phyloP scores from a whole-genome alignment of 306 rosid genomes.

The Luffa acutangula region DNA sequence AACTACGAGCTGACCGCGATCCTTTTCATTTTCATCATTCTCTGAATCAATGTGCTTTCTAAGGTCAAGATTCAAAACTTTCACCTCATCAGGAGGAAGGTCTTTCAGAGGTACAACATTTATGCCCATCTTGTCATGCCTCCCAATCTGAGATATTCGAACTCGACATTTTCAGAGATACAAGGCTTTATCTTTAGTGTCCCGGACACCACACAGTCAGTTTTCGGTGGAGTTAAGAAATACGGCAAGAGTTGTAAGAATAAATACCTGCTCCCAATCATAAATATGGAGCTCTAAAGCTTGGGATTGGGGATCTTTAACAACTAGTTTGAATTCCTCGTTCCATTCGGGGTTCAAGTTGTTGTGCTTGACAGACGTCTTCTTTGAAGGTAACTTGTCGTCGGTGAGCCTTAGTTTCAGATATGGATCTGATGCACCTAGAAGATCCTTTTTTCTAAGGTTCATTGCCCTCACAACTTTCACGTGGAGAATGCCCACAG shows the following conservation, averaged over 20 bases:
- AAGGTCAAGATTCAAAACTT: constrained; percentile 59
- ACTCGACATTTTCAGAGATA: neutral
- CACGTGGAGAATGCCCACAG: constrained; percentile 87
- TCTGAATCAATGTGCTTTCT: constrained; percentile 40
- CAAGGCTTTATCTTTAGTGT: neutral
- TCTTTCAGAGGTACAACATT: constrained; percentile 61
- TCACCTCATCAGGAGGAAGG: constrained; percentile 50
- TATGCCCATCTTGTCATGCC: constrained; percentile 72
- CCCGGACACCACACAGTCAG: no score
- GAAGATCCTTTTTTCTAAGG: constrained; percentile 77
- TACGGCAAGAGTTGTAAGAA: neutral
- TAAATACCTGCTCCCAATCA: constrained; percentile 93
- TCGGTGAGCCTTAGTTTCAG: constrained; percentile 67
- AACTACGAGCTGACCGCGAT: constrained; percentile 59
- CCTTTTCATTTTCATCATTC: constrained; percentile 39
- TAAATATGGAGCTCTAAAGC: constrained; percentile 66
- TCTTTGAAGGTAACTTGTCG: constrained; percentile 62
- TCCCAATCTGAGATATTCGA: constrained; percentile 54
- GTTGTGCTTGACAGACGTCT: constrained; percentile 65
- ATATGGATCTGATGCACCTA: constrained; percentile 94
- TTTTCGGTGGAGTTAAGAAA: neutral
- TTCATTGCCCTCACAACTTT: constrained; percentile 66
- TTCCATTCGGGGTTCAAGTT: constrained; percentile 91
- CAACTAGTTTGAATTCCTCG: constrained; percentile 69
- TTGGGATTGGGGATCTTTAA: constrained; percentile 74